These are phyloP conservation scores for Cyberlindnera maritima DNA, from an alignment of 805 yeast species.

Conservation along the genomic window DNA sequence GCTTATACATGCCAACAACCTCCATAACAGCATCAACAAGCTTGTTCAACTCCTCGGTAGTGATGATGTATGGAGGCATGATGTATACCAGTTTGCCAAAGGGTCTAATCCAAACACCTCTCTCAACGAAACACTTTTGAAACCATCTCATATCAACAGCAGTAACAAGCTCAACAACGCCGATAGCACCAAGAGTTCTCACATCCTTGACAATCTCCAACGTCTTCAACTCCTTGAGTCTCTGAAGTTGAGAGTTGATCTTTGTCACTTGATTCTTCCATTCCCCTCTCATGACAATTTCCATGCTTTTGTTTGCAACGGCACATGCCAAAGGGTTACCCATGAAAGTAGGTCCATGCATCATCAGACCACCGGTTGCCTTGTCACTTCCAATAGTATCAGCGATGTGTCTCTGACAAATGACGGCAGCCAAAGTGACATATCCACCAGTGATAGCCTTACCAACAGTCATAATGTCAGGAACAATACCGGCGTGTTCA, in stretches of 20 bases:
- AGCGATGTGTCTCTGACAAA: slow-evolving; percentile 16
- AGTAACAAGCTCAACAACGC: slow-evolving; percentile 22
- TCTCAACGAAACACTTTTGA: slow-evolving; percentile 16
- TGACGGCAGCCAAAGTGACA: slow-evolving; percentile 25
- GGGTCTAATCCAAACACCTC: slow-evolving; percentile 26
- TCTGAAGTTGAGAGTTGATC: slow-evolving; percentile 1
- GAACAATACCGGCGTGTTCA: slow-evolving; percentile 29
- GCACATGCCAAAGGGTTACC: slow-evolving; percentile 30
- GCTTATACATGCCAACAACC: slow-evolving; percentile 1
- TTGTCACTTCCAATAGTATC: slow-evolving; percentile 19
- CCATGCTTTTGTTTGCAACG: slow-evolving; percentile 25
- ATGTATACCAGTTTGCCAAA: slow-evolving; percentile 25
- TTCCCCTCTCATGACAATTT: slow-evolving; percentile 22
- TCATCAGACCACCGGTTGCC: slow-evolving; percentile 24
- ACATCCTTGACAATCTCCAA: slow-evolving; percentile 18
- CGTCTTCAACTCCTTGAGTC: background rate
- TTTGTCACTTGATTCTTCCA: slow-evolving; percentile 20
- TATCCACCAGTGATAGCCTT: slow-evolving; percentile 30
- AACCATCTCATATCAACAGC: slow-evolving; percentile 24
- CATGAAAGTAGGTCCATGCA: slow-evolving; percentile 32
- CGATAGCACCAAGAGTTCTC: slow-evolving; percentile 26
- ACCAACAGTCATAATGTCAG: slow-evolving; percentile 28
- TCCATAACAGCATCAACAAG: slow-evolving; percentile 13
- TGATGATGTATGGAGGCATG: slow-evolving; percentile 30
- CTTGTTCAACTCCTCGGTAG: slow-evolving; percentile 15